Conservation (phyloP, 345 rosid species). For the Balakata baccata region DNA sequence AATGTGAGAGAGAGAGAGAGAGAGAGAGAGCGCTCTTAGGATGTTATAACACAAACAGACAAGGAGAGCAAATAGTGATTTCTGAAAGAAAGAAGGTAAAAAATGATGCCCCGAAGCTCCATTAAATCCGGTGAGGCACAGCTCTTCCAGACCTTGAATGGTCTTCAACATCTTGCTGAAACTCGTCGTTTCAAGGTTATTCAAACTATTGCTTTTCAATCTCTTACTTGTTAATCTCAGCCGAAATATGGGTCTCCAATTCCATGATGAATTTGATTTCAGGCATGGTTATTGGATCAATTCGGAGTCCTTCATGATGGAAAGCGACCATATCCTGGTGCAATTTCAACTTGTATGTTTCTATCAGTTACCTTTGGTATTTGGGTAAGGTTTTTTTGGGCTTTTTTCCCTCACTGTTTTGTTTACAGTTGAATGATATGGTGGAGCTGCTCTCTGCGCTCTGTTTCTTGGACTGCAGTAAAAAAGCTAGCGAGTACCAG, state of each 20-base stretch:
- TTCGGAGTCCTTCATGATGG: conserved; percentile 98
- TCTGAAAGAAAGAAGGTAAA: background rate
- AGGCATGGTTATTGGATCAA: conserved; percentile 98
- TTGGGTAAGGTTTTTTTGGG: conserved; percentile 6
- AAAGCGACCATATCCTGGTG: conserved; percentile 85
- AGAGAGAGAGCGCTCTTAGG: too few relatives aligned
- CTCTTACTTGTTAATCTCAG: background rate
- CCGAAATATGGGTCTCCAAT: background rate
- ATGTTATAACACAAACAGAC: background rate
- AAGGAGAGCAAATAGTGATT: background rate
- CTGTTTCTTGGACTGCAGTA: conserved; percentile 43
- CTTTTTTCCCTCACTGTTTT: background rate
- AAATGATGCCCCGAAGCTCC: conserved; percentile 17
- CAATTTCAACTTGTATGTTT: conserved; percentile 74
- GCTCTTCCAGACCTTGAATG: conserved; percentile 55
- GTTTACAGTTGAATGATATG: background rate
- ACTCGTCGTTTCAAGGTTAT: conserved; percentile 75
- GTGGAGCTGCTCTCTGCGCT: conserved; percentile 4
- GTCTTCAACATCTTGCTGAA: conserved; percentile 63
- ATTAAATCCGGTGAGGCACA: conserved; percentile 26
- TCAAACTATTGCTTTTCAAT: background rate
- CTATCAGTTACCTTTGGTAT: conserved; percentile 23
- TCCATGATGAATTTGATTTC: conserved; percentile 13
- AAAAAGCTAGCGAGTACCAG: conserved; percentile 65
- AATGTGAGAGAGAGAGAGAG: too few relatives aligned